Percentiles rank a stretch among this genome's conserved stretches.
Evolutionary conservation across 345 rosid species (phyloP).

Genomic region (Rhodamnia argentea): DNA sequence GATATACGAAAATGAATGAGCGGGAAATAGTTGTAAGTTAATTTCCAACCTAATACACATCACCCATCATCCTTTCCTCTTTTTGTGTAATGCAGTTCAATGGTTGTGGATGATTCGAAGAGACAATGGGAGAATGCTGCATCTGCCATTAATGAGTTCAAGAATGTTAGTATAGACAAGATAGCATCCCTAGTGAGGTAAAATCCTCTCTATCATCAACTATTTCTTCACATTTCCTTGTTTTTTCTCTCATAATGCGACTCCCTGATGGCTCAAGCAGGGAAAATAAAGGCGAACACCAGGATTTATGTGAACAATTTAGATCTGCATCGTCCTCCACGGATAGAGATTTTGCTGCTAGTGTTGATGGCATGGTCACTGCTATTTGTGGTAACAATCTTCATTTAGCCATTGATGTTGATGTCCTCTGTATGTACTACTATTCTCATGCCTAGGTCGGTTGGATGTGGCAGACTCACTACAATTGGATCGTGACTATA

Average conservation of each 20-base stretch:
- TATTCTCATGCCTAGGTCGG: neutral
- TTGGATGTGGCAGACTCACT: constrained; percentile 39
- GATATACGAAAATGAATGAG: neutral
- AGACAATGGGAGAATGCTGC: constrained; percentile 48
- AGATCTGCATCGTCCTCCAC: constrained; percentile 29
- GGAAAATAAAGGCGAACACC: constrained; percentile 25
- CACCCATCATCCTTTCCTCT: neutral
- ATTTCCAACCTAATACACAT: neutral
- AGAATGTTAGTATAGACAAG: constrained; percentile 17
- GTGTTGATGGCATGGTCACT: constrained; percentile 24
- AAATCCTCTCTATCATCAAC: neutral
- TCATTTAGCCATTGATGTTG: neutral
- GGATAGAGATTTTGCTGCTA: constrained; percentile 31
- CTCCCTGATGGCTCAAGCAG: constrained; percentile 17
- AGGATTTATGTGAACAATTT: constrained; percentile 28
- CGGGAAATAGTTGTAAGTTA: neutral
- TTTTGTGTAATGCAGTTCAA: constrained; percentile 38
- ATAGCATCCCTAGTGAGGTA: constrained; percentile 26
- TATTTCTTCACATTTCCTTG: neutral
- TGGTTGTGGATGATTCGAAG: constrained; percentile 26
- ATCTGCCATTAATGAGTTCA: constrained; percentile 18
- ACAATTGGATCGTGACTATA: constrained; percentile 37
- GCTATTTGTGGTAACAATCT: constrained; percentile 43
- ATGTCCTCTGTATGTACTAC: neutral
- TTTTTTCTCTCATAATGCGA: neutral